Conservation (phyloP, 1,139 yeast species). For the Debaryomyces coudertii region DNA sequence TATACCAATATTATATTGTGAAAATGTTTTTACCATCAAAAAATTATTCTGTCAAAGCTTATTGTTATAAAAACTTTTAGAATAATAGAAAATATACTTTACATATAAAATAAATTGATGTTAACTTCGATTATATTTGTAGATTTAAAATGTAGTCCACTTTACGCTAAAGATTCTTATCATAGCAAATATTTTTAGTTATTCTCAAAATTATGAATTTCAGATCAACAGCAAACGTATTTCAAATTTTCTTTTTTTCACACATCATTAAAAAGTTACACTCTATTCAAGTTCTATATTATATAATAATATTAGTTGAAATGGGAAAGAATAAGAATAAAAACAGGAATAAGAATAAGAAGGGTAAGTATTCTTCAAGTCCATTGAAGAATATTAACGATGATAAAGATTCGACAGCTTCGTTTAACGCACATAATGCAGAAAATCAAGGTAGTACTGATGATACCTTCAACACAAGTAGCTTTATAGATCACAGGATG, state of each 20-base stretch:
- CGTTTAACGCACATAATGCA: slow-evolving; percentile 5
- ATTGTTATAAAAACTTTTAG: neutral
- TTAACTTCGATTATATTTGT: neutral
- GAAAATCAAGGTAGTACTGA: neutral
- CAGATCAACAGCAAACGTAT: neutral
- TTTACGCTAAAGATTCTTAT: neutral
- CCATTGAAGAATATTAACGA: neutral
- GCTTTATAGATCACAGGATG: slow-evolving; percentile 40
- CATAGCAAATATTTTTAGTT: neutral
- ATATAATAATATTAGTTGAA: neutral
- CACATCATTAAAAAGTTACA: neutral
- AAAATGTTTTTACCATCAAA: neutral
- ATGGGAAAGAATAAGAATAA: slow-evolving; percentile 7
- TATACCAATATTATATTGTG: neutral
- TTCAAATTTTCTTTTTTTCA: neutral
- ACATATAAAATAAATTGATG: neutral
- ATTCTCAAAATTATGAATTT: neutral
- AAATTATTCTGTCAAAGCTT: neutral
- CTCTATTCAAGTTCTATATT: neutral
- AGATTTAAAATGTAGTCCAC: too few relatives aligned
- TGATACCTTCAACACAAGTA: slow-evolving; percentile 19
- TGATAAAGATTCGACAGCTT: slow-evolving; percentile 12
- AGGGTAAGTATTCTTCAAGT: slow-evolving; percentile 2
- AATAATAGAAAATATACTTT: neutral
- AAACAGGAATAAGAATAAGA: neutral